Conservation (phyloP, 2,329 filamentous ascomycete species). For the Fusarium globosum region DNA sequence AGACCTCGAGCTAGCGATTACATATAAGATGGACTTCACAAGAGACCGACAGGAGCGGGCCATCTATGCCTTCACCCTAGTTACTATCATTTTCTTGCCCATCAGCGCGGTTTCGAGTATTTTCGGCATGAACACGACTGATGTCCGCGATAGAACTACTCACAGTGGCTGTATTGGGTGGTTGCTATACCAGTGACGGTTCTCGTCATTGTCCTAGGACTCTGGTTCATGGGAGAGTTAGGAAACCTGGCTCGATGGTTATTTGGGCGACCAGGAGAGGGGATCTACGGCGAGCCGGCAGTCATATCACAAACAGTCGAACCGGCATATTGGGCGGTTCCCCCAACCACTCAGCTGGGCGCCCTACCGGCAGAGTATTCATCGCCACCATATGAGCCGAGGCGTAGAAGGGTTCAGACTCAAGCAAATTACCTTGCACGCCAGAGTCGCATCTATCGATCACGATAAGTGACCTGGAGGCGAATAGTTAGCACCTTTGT, state of each 20-base stretch:
- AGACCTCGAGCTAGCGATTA: constrained; percentile 46
- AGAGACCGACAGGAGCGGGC: constrained; percentile 60
- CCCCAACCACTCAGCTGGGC: background rate
- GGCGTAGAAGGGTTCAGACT: constrained; percentile 16
- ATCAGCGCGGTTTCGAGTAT: constrained; percentile 59
- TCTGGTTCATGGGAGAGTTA: constrained; percentile 59
- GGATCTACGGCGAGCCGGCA: constrained; percentile 13
- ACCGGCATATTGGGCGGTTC: constrained; percentile 16
- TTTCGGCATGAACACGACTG: constrained; percentile 65
- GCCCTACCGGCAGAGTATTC: constrained; percentile 11
- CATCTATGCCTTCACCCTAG: constrained; percentile 62
- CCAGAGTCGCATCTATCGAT: background rate
- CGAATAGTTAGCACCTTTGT: background rate
- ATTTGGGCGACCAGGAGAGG: constrained; percentile 28
- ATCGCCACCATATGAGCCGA: constrained; percentile 3
- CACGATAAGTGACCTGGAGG: background rate
- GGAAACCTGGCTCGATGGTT: constrained; percentile 49
- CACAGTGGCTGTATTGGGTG: constrained; percentile 63
- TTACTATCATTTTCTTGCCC: constrained; percentile 62
- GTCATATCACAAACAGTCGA: constrained; percentile 21
- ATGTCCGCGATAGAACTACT: constrained; percentile 60
- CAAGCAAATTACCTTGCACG: constrained; percentile 2
- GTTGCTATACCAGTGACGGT: constrained; percentile 60
- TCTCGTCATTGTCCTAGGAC: constrained; percentile 51
- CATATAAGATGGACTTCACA: constrained; percentile 53